Conservation (phyloP, 441 rosid genomes). For the Jatropha multifida region DNA sequence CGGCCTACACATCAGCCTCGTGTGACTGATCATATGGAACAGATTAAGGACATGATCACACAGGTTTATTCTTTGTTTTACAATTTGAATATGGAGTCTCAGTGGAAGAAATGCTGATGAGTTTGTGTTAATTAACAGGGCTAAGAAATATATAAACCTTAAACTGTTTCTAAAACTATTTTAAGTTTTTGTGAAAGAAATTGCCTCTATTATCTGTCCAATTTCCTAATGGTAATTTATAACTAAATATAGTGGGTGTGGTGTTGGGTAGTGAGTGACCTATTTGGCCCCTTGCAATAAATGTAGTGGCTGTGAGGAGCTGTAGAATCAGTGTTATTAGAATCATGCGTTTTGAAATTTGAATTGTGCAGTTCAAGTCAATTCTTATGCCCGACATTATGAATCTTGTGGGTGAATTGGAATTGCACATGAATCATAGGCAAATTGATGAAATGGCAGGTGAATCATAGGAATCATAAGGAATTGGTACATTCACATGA, state of each 20-base stretch:
- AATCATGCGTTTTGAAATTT: too few relatives aligned
- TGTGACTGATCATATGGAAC: slow-evolving; percentile 75
- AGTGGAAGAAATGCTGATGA: background rate
- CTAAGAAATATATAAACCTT: background rate
- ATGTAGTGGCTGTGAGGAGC: background rate
- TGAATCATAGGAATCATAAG: too few relatives aligned
- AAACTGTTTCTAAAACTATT: background rate
- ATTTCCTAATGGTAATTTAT: background rate
- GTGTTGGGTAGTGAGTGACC: background rate
- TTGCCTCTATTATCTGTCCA: background rate
- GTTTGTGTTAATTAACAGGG: background rate
- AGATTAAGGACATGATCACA: slow-evolving; percentile 69
- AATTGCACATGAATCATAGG: too few relatives aligned
- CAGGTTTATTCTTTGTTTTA: slow-evolving; percentile 39
- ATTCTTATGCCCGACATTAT: too few relatives aligned
- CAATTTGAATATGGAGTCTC: background rate
- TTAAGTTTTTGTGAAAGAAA: background rate
- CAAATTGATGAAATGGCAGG: too few relatives aligned
- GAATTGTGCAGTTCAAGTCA: too few relatives aligned
- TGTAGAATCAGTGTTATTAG: too few relatives aligned
- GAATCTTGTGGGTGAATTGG: too few relatives aligned
- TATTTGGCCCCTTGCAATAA: slow-evolving; percentile 6
- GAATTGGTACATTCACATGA: too few relatives aligned
- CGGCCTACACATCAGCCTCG: slow-evolving; percentile 80
- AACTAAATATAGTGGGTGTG: background rate